These are phyloP conservation scores for Ophiostoma montium DNA, from an alignment of 2,329 filamentous ascomycete genomes.

Conservation along the genomic window DNA sequence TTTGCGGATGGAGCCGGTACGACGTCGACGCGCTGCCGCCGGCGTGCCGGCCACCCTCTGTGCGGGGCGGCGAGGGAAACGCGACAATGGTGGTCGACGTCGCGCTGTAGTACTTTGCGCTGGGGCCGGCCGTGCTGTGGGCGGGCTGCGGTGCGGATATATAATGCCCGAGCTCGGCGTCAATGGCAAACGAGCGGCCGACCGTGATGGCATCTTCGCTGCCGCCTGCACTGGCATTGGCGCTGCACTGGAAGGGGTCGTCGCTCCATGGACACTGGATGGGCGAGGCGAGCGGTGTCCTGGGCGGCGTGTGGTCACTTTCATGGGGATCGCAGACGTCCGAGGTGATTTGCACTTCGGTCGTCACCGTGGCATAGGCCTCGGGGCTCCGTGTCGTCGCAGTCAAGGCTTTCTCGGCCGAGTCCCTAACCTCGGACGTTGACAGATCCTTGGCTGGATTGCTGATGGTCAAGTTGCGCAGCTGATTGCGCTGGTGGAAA, in stretches of 20 bases:
- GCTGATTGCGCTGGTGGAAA: constrained; percentile 41
- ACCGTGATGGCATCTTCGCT: background rate
- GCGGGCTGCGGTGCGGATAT: background rate
- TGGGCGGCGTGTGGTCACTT: constrained; percentile 3
- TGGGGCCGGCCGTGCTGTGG: constrained; percentile 1
- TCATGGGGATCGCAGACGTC: constrained; percentile 14
- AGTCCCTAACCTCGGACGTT: constrained; percentile 16
- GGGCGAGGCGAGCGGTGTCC: constrained; percentile 4
- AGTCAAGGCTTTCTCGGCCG: background rate
- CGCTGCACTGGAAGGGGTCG: constrained; percentile 1
- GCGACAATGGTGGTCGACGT: constrained; percentile 9
- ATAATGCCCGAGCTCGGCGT: background rate
- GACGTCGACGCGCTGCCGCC: background rate
- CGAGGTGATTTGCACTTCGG: constrained; percentile 33
- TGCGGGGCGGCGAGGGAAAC: background rate
- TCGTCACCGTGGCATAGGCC: constrained; percentile 37
- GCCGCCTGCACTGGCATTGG: background rate
- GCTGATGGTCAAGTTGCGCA: constrained; percentile 38
- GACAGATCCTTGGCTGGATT: constrained; percentile 23
- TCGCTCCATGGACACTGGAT: constrained; percentile 10
- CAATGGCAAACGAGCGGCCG: background rate
- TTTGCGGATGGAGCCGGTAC: background rate
- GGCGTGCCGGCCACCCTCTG: background rate
- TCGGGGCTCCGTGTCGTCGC: constrained; percentile 11
- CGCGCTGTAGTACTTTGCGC: background rate